phyloP scores from a whole-genome alignment of 352 stramenopile species.

The Chrysophaeum taylorii region DNA sequence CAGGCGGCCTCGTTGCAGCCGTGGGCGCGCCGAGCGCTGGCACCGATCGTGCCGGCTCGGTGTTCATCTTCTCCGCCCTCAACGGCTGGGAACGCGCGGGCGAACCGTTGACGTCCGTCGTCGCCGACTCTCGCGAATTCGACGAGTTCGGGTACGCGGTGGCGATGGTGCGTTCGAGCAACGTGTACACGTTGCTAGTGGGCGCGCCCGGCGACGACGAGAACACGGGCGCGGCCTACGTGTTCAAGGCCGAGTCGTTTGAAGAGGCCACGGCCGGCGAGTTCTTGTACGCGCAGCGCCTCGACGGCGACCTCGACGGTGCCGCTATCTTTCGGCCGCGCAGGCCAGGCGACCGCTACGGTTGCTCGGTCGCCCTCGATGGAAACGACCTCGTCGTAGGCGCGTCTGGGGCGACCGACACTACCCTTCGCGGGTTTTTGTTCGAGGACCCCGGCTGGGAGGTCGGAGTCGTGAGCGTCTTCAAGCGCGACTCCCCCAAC shows the following conservation, averaged over 20 bases:
- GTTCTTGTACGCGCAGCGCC: background rate
- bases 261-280: background rate
- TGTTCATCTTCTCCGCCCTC: conserved; percentile 35
- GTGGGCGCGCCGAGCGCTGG: background rate
- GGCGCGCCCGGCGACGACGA: conserved; percentile 36
- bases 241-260: conserved; percentile 23
- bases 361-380: background rate
- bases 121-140: conserved; percentile 29
- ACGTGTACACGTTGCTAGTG: conserved; percentile 25
- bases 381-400: background rate
- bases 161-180: background rate
- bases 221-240: conserved; percentile 39
- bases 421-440: background rate
- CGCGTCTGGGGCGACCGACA: background rate
- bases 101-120: conserved; percentile 37
- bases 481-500: conserved; percentile 26
- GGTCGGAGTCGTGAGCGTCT: conserved; percentile 33
- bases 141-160: conserved; percentile 33
- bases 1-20: background rate
- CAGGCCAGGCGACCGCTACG: background rate
- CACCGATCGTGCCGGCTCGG: conserved; percentile 27
- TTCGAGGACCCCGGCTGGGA: conserved; percentile 13
- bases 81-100: conserved; percentile 22
- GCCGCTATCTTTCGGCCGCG: background rate
- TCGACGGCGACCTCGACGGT: background rate